phyloP scores from a whole-genome alignment of 2,329 filamentous ascomycete species.

The Colletotrichum viniferum region DNA sequence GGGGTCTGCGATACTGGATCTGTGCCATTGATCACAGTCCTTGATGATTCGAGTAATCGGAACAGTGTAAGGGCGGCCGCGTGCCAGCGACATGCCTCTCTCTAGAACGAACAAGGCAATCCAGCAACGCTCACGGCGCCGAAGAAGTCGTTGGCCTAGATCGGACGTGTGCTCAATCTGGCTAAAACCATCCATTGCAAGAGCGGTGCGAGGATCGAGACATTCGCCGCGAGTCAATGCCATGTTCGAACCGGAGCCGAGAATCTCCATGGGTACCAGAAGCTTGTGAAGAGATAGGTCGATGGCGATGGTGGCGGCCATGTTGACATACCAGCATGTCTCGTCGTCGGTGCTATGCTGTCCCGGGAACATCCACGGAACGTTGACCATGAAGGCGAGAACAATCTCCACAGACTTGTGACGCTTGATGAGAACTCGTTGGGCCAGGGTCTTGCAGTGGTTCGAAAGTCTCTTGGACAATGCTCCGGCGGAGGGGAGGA shows the following conservation, averaged over 20 bases:
- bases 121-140: slow-evolving; percentile 72
- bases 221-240: slow-evolving; percentile 68
- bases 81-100: slow-evolving; percentile 72
- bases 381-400: slow-evolving; percentile 75
- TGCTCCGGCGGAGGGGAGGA: slow-evolving; percentile 66
- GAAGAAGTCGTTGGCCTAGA: slow-evolving; percentile 63
- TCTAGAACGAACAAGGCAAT: slow-evolving; percentile 75
- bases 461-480: slow-evolving; percentile 69
- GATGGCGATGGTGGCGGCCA: slow-evolving; percentile 71
- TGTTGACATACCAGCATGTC: slow-evolving; percentile 72
- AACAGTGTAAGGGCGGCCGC: slow-evolving; percentile 71
- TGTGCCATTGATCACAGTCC: slow-evolving; percentile 73
- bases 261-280: slow-evolving; percentile 57
- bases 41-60: slow-evolving; percentile 70
- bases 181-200: slow-evolving; percentile 71
- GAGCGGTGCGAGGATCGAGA: slow-evolving; percentile 68
- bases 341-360: slow-evolving; percentile 74
- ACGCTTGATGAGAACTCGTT: slow-evolving; percentile 64
- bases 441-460: slow-evolving; percentile 67
- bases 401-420: slow-evolving; percentile 76
- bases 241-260: slow-evolving; percentile 46
- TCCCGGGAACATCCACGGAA: slow-evolving; percentile 76
- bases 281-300: slow-evolving; percentile 75
- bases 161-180: slow-evolving; percentile 66
- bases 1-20: slow-evolving; percentile 64